phyloP scores from a whole-genome alignment of 441 rosid species.

The Arabidopsis hybrid region DNA sequence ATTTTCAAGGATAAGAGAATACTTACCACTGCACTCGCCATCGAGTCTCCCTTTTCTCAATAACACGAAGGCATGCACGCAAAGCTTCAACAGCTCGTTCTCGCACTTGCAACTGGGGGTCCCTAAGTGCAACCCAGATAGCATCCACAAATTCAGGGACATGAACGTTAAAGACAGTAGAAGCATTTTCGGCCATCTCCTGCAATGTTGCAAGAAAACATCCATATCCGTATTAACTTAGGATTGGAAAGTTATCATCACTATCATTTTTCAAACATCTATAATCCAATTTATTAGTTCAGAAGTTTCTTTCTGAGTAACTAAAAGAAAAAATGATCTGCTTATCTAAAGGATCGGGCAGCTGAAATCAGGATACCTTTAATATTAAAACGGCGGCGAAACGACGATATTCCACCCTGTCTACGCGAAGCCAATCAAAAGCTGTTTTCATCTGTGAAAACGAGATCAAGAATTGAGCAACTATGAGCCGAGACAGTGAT shows the following conservation, averaged over 20 bases:
- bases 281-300: not conserved
- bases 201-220: slow-evolving; percentile 48
- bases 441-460: slow-evolving; percentile 80
- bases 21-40: slow-evolving; percentile 99
- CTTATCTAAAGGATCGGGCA: slow-evolving; percentile 15
- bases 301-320: slow-evolving; percentile 3
- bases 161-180: slow-evolving; percentile 99
- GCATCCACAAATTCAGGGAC: slow-evolving; percentile 97
- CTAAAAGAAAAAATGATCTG: not conserved
- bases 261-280: not conserved
- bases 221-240: slow-evolving; percentile 26
- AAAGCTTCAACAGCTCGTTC: slow-evolving; percentile 98
- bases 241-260: slow-evolving; percentile 12
- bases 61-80: slow-evolving; percentile 99
- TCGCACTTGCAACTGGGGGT: slow-evolving; percentile 87
- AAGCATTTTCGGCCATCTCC: slow-evolving; percentile 99
- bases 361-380: slow-evolving; percentile 61
- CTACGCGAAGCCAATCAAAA: slow-evolving; percentile 91
- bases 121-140: slow-evolving; percentile 99
- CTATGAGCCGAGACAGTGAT: slow-evolving; percentile 11
- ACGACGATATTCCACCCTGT: slow-evolving; percentile 89
- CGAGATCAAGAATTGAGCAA: slow-evolving; percentile 30
- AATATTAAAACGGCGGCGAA: slow-evolving; percentile 95
- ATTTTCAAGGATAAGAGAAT: slow-evolving; percentile 18
- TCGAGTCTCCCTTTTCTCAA: slow-evolving; percentile 99